These are phyloP conservation scores for Colletotrichum sp. DNA, from an alignment of 2,329 filamentous ascomycete species.

Conservation along the genomic window DNA sequence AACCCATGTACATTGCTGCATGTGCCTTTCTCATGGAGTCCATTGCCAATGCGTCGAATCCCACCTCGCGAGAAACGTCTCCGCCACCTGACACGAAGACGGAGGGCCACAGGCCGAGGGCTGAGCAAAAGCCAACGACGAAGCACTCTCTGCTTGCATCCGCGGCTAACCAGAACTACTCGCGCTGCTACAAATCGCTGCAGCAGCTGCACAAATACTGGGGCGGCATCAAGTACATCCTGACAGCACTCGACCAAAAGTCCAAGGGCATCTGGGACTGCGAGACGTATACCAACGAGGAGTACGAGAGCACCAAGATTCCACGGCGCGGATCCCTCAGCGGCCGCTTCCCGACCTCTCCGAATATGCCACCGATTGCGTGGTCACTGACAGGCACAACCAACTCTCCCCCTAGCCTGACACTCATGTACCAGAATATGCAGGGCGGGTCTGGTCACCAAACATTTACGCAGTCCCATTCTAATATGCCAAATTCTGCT, in stretches of 20 bases:
- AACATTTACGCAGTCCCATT: neutral
- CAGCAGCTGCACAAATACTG: conserved; percentile 84
- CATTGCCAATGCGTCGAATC: conserved; percentile 70
- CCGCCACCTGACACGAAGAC: conserved; percentile 42
- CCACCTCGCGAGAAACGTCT: conserved; percentile 65
- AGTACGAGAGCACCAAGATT: conserved; percentile 73
- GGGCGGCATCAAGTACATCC: conserved; percentile 85
- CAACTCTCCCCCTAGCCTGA: conserved; percentile 84
- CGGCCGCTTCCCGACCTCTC: conserved; percentile 52
- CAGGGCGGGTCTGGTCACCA: conserved; percentile 27
- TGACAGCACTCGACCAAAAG: conserved; percentile 86
- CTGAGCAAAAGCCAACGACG: conserved; percentile 46
- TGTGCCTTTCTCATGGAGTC: conserved; percentile 89
- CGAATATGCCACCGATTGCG: conserved; percentile 66
- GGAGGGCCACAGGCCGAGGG: conserved; percentile 13
- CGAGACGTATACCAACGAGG: conserved; percentile 70
- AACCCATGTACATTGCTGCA: conserved; percentile 90
- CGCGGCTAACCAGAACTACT: conserved; percentile 86
- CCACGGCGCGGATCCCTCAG: conserved; percentile 44
- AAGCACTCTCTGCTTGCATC: conserved; percentile 81
- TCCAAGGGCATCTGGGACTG: conserved; percentile 85
- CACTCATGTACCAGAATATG: conserved; percentile 76
- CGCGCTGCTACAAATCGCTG: conserved; percentile 83
- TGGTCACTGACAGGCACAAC: conserved; percentile 90
- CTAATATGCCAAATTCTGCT: conserved; percentile 34